phyloP scores from a whole-genome alignment of 164 flowering plant genomes.

The Magnolia kwangsiensis region DNA sequence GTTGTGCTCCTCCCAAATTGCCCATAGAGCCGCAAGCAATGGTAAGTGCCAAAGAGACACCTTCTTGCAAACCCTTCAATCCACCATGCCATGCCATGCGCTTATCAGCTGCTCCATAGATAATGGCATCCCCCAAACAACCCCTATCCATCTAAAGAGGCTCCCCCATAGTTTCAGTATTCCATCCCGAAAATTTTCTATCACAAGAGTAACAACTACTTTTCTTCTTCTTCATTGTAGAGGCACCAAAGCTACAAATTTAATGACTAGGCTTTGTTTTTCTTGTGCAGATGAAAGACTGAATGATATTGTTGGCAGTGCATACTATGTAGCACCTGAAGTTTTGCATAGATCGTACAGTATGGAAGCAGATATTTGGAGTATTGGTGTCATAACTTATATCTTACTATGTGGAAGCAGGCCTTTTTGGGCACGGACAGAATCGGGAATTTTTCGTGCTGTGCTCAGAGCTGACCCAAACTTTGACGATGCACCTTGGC shows the following conservation, averaged over 20 bases:
- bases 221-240: neutral
- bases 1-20: no score
- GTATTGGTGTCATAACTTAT: constrained; percentile 92
- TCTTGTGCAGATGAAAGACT: constrained; percentile 76
- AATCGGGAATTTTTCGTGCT: constrained; percentile 96
- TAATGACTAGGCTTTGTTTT: neutral
- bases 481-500: constrained; percentile 79
- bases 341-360: constrained; percentile 94
- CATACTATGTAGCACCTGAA: constrained; percentile 99
- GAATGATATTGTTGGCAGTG: constrained; percentile 98
- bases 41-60: no score
- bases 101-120: no score
- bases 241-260: neutral
- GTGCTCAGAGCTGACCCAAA: constrained; percentile 96
- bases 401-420: constrained; percentile 97
- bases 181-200: neutral
- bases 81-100: no score
- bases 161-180: no score
- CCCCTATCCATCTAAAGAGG: no score
- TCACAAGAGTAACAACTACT: neutral
- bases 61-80: no score
- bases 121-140: no score
- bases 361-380: constrained; percentile 97
- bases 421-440: constrained; percentile 99
- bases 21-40: no score